Conservation (phyloP, 805 yeast species). For the Sugiyamaella valdiviana region DNA sequence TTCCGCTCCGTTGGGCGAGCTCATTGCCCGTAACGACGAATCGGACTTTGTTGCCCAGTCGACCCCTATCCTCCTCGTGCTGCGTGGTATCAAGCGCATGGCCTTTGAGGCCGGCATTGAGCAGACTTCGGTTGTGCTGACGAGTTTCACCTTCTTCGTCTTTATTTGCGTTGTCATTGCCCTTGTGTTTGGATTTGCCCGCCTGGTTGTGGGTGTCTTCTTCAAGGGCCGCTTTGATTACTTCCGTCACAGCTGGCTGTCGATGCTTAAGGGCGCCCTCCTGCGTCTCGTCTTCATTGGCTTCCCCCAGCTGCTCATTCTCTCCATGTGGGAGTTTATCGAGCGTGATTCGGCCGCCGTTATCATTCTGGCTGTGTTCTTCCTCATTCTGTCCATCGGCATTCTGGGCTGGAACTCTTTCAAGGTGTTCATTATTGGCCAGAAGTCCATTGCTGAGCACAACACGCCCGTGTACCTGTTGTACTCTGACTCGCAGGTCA, state of each 20-base stretch:
- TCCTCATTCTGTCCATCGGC: slow-evolving; percentile 54
- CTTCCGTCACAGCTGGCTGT: slow-evolving; percentile 51
- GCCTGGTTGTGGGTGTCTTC: slow-evolving; percentile 36
- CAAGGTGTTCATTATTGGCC: slow-evolving; percentile 60
- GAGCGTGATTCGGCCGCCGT: slow-evolving; percentile 82
- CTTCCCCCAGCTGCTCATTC: slow-evolving; percentile 69
- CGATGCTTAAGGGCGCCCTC: slow-evolving; percentile 68
- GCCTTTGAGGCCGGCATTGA: slow-evolving; percentile 75
- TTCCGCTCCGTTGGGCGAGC: neutral
- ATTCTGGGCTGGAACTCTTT: slow-evolving; percentile 60
- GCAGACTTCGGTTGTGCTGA: slow-evolving; percentile 72
- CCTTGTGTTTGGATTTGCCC: slow-evolving; percentile 50
- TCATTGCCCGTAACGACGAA: slow-evolving; percentile 9
- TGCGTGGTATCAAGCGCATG: slow-evolving; percentile 82
- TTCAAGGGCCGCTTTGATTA: slow-evolving; percentile 37
- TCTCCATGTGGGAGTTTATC: slow-evolving; percentile 85
- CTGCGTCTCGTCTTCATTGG: slow-evolving; percentile 79
- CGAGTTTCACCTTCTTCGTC: slow-evolving; percentile 82
- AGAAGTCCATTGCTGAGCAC: slow-evolving; percentile 48
- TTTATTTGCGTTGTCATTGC: slow-evolving; percentile 69
- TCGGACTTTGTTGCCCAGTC: slow-evolving; percentile 15
- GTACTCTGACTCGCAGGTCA: slow-evolving; percentile 67
- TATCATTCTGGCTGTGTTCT: slow-evolving; percentile 69
- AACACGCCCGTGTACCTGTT: slow-evolving; percentile 83
- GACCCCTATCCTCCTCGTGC: slow-evolving; percentile 45